phyloP scores from a whole-genome alignment of 192 early-diverging fungal species.

The Dimargaris cristalligena region DNA sequence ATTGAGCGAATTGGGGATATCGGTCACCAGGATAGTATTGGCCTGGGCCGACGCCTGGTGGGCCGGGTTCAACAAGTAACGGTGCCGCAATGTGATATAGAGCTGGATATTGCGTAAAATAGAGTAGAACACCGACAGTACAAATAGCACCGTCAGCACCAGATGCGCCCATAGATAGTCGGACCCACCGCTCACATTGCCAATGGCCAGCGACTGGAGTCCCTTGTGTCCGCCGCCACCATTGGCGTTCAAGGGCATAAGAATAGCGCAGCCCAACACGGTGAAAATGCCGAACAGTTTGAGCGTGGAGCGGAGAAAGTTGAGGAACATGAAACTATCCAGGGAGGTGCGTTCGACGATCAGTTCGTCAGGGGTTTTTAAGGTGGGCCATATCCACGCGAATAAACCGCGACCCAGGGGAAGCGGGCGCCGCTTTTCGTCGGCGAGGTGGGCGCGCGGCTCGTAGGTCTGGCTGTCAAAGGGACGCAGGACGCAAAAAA shows the following conservation, averaged over 20 bases:
- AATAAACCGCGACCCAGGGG: constrained; percentile 31
- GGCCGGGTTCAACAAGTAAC: constrained; percentile 35
- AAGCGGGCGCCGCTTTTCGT: constrained; percentile 33
- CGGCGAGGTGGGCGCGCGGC: constrained; percentile 47
- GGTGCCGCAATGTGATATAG: constrained; percentile 44
- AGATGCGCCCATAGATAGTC: constrained; percentile 57
- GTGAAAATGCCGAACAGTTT: constrained; percentile 41
- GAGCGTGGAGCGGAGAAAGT: constrained; percentile 47
- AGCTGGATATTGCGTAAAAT: constrained; percentile 39
- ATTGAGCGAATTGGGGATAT: constrained; percentile 47
- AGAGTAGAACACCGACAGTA: constrained; percentile 20
- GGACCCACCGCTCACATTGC: constrained; percentile 38
- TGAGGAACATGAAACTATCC: constrained; percentile 66
- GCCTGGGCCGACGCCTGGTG: constrained; percentile 28
- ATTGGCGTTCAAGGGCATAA: constrained; percentile 57
- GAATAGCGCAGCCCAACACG: constrained; percentile 32
- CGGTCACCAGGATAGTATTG: constrained; percentile 47
- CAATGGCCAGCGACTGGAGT: constrained; percentile 43
- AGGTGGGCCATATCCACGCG: constrained; percentile 37
- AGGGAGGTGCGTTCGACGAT: constrained; percentile 40
- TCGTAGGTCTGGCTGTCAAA: constrained; percentile 48
- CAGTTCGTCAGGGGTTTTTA: constrained; percentile 33
- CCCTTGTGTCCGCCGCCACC: constrained; percentile 29
- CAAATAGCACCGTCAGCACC: constrained; percentile 20
- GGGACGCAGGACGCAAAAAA: constrained; percentile 49